Evolutionary conservation across 208 protist species (phyloP), one percentile per base, ranked within the genome.

Genomic region (Phytomonas sp.): DNA sequence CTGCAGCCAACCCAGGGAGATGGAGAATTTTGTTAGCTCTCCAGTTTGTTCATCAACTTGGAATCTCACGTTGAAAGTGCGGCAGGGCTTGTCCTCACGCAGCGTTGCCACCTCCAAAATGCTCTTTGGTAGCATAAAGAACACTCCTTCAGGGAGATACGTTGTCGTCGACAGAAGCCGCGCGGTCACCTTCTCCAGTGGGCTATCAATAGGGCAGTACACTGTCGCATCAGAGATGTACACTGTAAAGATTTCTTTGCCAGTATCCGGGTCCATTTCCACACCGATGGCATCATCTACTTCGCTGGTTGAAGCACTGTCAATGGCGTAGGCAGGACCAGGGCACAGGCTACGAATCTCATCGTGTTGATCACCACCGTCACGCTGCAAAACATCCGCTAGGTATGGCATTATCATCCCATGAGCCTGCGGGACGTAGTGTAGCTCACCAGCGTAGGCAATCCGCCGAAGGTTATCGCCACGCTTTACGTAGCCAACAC

Each of bases 231-330:
- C 91, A 0, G 91, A 93, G 0, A 96, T 88, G 73, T 92, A 91
- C 67, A 96, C 91, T 1, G 85, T 85, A 75, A 96, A 93, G 73
- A 79, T 78, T 56, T 81, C 71, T 71, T 81, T 75, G 4, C 87
- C 91, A 0, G 80, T 96, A 13, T 4, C 31, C 2, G 73, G 62
- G 62, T 94, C 82, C 4, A 79, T 76, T 66, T 89, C 80, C 26
- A 94, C 81, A 4, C 86, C 87, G 70, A 96, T 94, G 31, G 88
- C 91, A 62, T 96, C 91, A 70, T 96, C 91, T 11, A 96, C 91
- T 68, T 96, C 91, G 62, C 86, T 93, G n/a, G 91, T 96, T 4
- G 86, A 86, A 68, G 87, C 88, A 56, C 84, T 92, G 75, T 96
- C 91, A 68, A 96, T 93, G 34, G 91, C 91, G 74, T 94, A 96